phyloP scores from a whole-genome alignment of 2,329 filamentous ascomycete genomes.

The Pyrenochaeta sp. region DNA sequence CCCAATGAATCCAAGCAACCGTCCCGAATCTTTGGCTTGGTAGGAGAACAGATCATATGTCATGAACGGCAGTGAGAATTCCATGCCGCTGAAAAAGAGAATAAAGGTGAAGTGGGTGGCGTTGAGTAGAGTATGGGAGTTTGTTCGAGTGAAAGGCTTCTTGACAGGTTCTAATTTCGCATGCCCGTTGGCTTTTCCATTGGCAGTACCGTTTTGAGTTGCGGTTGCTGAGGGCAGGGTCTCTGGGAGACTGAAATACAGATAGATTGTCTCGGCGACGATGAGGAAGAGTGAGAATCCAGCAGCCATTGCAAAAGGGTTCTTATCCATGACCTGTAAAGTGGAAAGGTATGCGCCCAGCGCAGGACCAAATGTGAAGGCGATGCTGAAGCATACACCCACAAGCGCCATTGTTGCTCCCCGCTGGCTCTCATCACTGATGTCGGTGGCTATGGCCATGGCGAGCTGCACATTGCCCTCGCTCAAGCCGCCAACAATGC shows the following conservation, averaged over 20 bases:
- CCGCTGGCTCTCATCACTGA: slow-evolving; percentile 83
- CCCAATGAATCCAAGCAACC: slow-evolving; percentile 87
- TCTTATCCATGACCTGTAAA: slow-evolving; percentile 78
- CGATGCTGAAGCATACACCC: slow-evolving; percentile 94
- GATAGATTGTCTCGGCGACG: slow-evolving; percentile 83
- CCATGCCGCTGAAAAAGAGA: slow-evolving; percentile 97
- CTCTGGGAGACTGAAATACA: slow-evolving; percentile 86
- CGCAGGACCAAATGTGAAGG: slow-evolving; percentile 94
- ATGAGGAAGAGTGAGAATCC: slow-evolving; percentile 86
- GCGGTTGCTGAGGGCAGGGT: slow-evolving; percentile 68
- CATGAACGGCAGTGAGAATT: slow-evolving; percentile 97
- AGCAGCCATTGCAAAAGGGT: slow-evolving; percentile 93
- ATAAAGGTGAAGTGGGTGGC: slow-evolving; percentile 88
- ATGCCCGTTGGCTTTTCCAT: slow-evolving; percentile 26
- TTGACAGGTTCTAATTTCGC: slow-evolving; percentile 26
- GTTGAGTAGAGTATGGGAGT: slow-evolving; percentile 84
- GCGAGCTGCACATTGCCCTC: slow-evolving; percentile 98
- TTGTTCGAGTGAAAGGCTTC: slow-evolving; percentile 64
- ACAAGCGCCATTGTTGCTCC: slow-evolving; percentile 96
- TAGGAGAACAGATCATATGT: slow-evolving; percentile 93
- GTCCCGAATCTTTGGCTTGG: slow-evolving; percentile 79
- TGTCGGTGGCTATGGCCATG: slow-evolving; percentile 94
- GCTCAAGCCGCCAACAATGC: slow-evolving; percentile 89
- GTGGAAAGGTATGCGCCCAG: slow-evolving; percentile 86
- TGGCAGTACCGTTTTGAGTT: slow-evolving; percentile 19